Evolutionary conservation across 306 rosid species (phyloP), one percentile per base, ranked within the genome.

Genomic region (Corylus avellana): DNA sequence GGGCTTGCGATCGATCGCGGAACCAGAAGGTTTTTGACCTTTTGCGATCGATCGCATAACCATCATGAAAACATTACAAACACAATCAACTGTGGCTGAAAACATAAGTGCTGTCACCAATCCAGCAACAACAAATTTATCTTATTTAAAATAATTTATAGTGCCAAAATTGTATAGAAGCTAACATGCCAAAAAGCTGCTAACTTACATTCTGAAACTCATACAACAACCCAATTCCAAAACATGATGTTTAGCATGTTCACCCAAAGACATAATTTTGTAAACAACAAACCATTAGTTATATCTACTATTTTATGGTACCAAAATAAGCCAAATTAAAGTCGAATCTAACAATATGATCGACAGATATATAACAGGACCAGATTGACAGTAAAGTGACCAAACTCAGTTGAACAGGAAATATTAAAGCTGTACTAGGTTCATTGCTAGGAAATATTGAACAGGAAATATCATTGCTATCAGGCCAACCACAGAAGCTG

Each of bases 401-500:
- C 42, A 76, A 74, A 42, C 59, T 58, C 53, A 69, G 61, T 35
- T 35, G 53, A 22, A 59, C 58, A 61, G 63, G 4, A 68, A 62
- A 78, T 20, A 10, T 67, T 16, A n/a, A n/a, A n/a, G n/a, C n/a
- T n/a, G n/a, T n/a, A n/a, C n/a, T n/a, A n/a, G n/a, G n/a, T n/a
- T n/a, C n/a, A n/a, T n/a, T n/a, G n/a, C n/a, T n/a, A n/a, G n/a
- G n/a, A n/a, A n/a, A n/a, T n/a, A n/a, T n/a, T n/a, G n/a, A n/a
- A n/a, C n/a, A n/a, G n/a, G n/a, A n/a, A n/a, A n/a, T n/a, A n/a
- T n/a, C 35, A 88, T 85, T 29, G 93, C 97, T 74, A 78, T 87
- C 68, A 93, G 22, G 81, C 96, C 97, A 83, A 93, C 90, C 17
- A 89, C 94, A 57, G 97, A 91, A 78, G 97, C 96, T 35, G 22